These are phyloP conservation scores for Penicillium chermesinum DNA, from an alignment of 495 filamentous ascomycete genomes.

Conservation along the genomic window DNA sequence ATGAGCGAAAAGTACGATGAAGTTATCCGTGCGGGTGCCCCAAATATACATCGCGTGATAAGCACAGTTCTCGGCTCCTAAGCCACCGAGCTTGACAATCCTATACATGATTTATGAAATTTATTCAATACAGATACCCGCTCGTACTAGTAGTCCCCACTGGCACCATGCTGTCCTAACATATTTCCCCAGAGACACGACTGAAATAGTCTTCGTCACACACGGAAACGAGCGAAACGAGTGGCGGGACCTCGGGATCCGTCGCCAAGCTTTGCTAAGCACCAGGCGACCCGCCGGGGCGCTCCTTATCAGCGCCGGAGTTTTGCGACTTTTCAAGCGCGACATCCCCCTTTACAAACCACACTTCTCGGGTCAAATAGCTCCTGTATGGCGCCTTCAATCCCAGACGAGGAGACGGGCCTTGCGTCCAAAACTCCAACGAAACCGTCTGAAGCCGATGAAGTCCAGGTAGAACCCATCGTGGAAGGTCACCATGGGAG, in stretches of 20 bases:
- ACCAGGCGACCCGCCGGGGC: background rate
- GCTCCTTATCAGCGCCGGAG: background rate
- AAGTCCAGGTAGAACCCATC: background rate
- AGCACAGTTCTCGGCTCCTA: background rate
- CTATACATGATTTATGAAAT: too few species aligned
- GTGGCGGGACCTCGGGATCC: too few species aligned
- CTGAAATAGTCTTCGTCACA: too few species aligned
- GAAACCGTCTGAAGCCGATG: background rate
- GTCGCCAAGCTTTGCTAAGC: background rate
- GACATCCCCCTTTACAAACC: background rate
- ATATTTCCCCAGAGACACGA: too few species aligned
- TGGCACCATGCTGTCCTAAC: too few species aligned
- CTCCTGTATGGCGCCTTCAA: background rate
- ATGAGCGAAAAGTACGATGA: conserved; percentile 25
- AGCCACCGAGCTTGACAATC: background rate
- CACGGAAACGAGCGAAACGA: too few species aligned
- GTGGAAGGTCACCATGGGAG: background rate
- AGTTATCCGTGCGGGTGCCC: conserved; percentile 17
- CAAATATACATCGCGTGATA: conserved; percentile 12
- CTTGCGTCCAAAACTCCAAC: background rate
- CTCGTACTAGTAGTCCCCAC: background rate
- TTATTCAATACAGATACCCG: background rate
- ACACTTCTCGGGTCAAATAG: background rate
- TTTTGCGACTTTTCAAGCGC: background rate
- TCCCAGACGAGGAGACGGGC: conserved; percentile 3